A percentile compares a stretch with the other conserved stretches of the same genome.
Conservation (phyloP, 768 basidiomycete genomes). For the Rhodotorula graminis region DNA sequence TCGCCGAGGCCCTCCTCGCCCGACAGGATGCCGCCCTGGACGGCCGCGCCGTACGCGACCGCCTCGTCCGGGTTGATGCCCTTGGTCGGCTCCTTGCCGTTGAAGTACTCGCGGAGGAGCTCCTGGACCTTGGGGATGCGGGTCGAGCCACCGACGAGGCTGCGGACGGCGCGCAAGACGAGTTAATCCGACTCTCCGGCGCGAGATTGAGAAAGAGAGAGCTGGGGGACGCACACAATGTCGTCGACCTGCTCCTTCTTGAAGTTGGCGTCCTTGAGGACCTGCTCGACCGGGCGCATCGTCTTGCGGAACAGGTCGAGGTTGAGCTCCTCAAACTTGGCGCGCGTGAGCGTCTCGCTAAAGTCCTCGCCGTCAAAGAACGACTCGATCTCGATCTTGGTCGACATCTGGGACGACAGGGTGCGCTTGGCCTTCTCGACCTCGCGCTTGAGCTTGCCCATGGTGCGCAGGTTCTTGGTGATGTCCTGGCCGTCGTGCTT, state of each 20-base stretch:
- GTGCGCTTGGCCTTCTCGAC: constrained; percentile 96
- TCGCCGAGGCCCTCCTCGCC: constrained; percentile 86
- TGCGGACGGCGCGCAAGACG: too few species aligned
- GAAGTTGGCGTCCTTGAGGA: constrained; percentile 92
- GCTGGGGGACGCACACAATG: constrained; percentile 49
- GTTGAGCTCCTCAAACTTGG: constrained; percentile 98
- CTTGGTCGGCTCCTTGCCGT: constrained; percentile 93
- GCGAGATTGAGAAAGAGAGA: constrained; percentile 3
- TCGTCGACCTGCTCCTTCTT: constrained; percentile 97
- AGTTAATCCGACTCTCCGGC: too few species aligned
- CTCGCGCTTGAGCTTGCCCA: constrained; percentile 87
- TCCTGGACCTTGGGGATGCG: constrained; percentile 99
- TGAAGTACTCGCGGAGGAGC: constrained; percentile 95
- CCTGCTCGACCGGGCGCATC: constrained; percentile 98
- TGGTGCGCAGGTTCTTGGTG: constrained; percentile 68
- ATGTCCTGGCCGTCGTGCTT: constrained; percentile 78
- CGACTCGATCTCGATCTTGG: constrained; percentile 87
- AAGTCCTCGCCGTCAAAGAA: constrained; percentile 97
- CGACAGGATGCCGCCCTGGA: constrained; percentile 96
- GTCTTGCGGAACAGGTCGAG: constrained; percentile 99
- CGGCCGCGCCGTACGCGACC: constrained; percentile 96
- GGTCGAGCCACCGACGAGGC: constrained; percentile 90
- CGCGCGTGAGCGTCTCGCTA: constrained; percentile 90
- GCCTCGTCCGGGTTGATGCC: constrained; percentile 99
- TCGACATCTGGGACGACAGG: constrained; percentile 79